Base-by-base conservation (phyloP, 2,329 filamentous ascomycete genomes). In the Ceratocystiopsis sp. region DNA sequence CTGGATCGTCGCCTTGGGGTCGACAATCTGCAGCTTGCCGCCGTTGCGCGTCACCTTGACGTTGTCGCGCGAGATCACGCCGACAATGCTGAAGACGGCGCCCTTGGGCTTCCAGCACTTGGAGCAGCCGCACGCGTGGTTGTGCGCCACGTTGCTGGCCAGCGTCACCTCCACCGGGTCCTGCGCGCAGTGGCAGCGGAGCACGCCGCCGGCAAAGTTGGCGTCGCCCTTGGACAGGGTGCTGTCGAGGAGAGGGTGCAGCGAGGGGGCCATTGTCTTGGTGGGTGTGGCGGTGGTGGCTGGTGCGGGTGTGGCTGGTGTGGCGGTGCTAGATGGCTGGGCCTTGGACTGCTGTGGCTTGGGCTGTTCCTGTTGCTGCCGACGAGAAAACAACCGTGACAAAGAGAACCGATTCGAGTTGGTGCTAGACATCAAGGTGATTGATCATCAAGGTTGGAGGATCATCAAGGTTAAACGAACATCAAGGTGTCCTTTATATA, bases 51-150 rank as follows among this genome's bases (percentile, higher is more conserved):
- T 72, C 16, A 81, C 71, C 17, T 54, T 52, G 40, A 81, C 48
- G 42, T 71, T 63, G 42, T 71, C 67, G 9, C 58, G 56, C 7
- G 78, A 69, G 3, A 80, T 59, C 42, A 81, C 77, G 45, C 61
- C 76, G 40, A 82, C 66, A 50, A 81, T 53, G 47, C 71, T 71
- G 65, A 82, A 81, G 47, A 81, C 67, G 0, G 75, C 66, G 29
- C 73, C 73, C 2, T 58, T 45, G 6, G 78, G 78, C 59, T 80
- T 82, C 75, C 75, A 82, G 68, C 78, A 81, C 58, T 80, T 78
- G 43, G 75, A 79, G 61, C 78, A 81, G 48, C 77, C 77, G 59
- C 78, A 81, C 44, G 73, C 75, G 60, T 82, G 78, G 64, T 82
- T 80, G 64, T 80, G 75, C 2, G 66, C 61, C 44, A 82, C 70